Base-by-base conservation (phyloP, 345 rosid species). In the Mangifera indica region DNA sequence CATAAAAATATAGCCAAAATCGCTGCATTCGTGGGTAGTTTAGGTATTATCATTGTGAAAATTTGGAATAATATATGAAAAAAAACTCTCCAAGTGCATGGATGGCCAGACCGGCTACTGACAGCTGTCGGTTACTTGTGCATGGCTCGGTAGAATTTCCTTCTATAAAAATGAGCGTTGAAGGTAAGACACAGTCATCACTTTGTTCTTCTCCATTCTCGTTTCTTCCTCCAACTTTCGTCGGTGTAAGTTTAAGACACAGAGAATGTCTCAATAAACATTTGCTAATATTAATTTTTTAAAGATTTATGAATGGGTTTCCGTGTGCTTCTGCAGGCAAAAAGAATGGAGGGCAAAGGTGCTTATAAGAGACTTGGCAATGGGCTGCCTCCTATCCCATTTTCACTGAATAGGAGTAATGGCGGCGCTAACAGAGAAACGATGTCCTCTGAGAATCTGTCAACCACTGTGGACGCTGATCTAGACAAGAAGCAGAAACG, bases 401-500 rank as follows among this genome's bases (percentile, higher is more conserved):
- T 57, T 52, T 34, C 55, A 24, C 8, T 32, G 3, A 45, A 15
- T 46, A 2, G 22, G 4, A 26, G 5, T 11, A 45, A 58, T 5
- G 44, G 53, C 2, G 42, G 62, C n/a, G 48, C 48, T 32, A 6
- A 4, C 59, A 26, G 10, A 37, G 32, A 29, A 34, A n/a, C 4
- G 7, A 11, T n/a, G 7, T 1, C 18, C 34, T 40, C 10, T 40
- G 62, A 69, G 22, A 55, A 37, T 37, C 42, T 37, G 42, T 37
- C 42, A 37, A 37, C 42, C 9, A 37, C 42, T 37, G 1, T 37
- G 42, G 42, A 8, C 7, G 42, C 42, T 37, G 42, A 37, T 37
- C 42, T 37, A 71, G 78, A 71, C 10, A 80, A 25, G 74, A 82
- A 45, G 75, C 76, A 80, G 46, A 76, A 4, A 78, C 62, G 84